Evolutionary conservation across 2,329 filamentous ascomycete genomes (phyloP), one percentile per base, ranked within the genome.

Genomic region (Talaromyces marneffei): DNA sequence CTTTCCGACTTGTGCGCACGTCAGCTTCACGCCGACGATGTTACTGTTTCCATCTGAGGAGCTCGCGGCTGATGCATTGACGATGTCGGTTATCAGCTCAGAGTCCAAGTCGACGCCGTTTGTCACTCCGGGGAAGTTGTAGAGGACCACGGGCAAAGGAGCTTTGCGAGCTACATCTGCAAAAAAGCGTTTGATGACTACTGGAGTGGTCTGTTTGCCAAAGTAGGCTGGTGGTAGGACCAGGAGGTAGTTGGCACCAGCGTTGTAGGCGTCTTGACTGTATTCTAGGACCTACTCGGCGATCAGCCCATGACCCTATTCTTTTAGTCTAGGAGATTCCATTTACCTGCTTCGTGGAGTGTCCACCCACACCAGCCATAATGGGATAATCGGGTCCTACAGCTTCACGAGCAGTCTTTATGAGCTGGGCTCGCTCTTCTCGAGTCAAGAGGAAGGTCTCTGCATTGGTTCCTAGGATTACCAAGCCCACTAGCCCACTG

Each of bases 121-220:
- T 68, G 84, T 87, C 20, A 89, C 86, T 12, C 78, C 84, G 0
- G 87, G 87, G 74, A 89, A 89, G 72, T 89, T 88, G 73, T 88
- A 88, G 14, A 89, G 73, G 42, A 89, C 79, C 33, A 88, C 77
- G 0, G 85, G 85, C 2, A 89, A 71, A 1, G 79, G 73, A 1
- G 77, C 78, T 55, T 76, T 72, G n/a, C 72, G 71, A 0, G 84
- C 83, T 3, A 88, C 76, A 31, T 87, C 81, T 52, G 74, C 74
- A 67, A 82, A 88, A 76, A 88, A 89, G 54, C 77, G 74, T 67
- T 82, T 80, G 29, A 88, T 77, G 25, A 88, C 83, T 12, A 75
- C 77, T 20, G 79, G 77, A 3, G 80, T 83, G 3, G 84, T 87
- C 14, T 82, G 81, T 71, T 86, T 87, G 66, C 83, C 84, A 68